Evolutionary conservation across 2,329 filamentous ascomycete species (phyloP).

Genomic region (Ilyonectria sp.): DNA sequence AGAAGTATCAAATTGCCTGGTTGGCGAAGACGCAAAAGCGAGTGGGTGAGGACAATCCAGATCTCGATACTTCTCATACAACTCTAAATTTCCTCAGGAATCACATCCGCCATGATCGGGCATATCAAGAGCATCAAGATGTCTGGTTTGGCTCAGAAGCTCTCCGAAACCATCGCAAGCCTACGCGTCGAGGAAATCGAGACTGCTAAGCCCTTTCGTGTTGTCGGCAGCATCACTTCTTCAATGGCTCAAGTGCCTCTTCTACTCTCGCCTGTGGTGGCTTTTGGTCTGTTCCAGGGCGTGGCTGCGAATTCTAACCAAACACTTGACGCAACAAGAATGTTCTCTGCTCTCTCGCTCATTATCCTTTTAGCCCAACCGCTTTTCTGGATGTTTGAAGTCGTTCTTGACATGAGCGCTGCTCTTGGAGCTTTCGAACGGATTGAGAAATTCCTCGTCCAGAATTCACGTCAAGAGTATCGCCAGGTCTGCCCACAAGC

Average conservation of each 20-base stretch:
- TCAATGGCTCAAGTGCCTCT: conserved; percentile 53
- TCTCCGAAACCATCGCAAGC: conserved; percentile 47
- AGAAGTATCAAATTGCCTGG: conserved; percentile 49
- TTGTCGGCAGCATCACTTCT: conserved; percentile 53
- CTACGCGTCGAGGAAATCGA: conserved; percentile 55
- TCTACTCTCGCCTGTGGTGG: conserved; percentile 55
- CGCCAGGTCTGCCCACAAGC: conserved; percentile 21
- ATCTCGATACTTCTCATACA: rapidly evolving
- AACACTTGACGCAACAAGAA: conserved; percentile 50
- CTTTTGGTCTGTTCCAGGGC: conserved; percentile 57
- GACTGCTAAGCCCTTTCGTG: conserved; percentile 53
- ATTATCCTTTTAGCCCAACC: conserved; percentile 57
- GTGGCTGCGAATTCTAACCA: conserved; percentile 46
- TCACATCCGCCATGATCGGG: conserved; percentile 54
- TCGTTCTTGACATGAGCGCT: conserved; percentile 55
- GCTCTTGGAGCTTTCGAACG: conserved; percentile 58
- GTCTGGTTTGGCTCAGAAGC: conserved; percentile 54
- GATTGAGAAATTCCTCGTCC: conserved; percentile 55
- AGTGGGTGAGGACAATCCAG: conserved; percentile 41
- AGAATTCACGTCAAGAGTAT: conserved; percentile 47
- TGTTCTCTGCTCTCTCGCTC: conserved; percentile 61
- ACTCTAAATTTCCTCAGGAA: conserved; percentile 35
- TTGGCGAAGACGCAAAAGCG: conserved; percentile 46
- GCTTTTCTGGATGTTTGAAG: conserved; percentile 57
- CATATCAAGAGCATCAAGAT: conserved; percentile 61